Evolutionary conservation across 495 filamentous ascomycete species (phyloP).

Genomic region (Thozetella sp.): DNA sequence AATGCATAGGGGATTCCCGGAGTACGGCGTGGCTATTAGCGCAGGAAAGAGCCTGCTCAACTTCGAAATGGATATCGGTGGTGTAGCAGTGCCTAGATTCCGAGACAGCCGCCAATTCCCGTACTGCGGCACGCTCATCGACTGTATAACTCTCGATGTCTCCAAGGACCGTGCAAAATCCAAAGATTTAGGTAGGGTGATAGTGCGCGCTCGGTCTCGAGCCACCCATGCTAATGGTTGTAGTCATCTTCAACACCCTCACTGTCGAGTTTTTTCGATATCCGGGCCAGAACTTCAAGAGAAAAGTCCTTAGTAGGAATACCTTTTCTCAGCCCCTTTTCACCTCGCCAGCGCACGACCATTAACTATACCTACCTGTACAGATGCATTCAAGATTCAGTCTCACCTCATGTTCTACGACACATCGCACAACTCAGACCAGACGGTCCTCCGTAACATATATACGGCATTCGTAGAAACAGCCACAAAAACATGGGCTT

Average conservation of each 20-base stretch:
- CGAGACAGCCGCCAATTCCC: slow-evolving; percentile 63
- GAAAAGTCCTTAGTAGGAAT: slow-evolving; percentile 70
- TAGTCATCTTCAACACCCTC: slow-evolving; percentile 61
- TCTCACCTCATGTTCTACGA: slow-evolving; percentile 90
- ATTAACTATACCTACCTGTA: slow-evolving; percentile 26
- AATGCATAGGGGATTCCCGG: slow-evolving; percentile 77
- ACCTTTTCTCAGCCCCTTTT: neutral
- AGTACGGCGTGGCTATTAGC: slow-evolving; percentile 81
- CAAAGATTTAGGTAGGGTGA: slow-evolving; percentile 22
- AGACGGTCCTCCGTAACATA: slow-evolving; percentile 71
- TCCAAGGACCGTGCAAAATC: slow-evolving; percentile 24
- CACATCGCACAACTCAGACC: slow-evolving; percentile 71
- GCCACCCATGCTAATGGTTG: slow-evolving; percentile 11
- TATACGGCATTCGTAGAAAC: slow-evolving; percentile 74
- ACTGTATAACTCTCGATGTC: slow-evolving; percentile 77
- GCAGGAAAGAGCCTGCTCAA: slow-evolving; percentile 81
- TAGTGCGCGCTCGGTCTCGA: neutral
- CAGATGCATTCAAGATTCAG: slow-evolving; percentile 79
- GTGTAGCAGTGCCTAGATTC: slow-evolving; percentile 51
- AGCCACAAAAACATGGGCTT: slow-evolving; percentile 84
- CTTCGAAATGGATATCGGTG: slow-evolving; percentile 68
- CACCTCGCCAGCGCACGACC: slow-evolving; percentile 47
- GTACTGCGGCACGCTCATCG: slow-evolving; percentile 82
- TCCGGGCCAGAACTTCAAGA: slow-evolving; percentile 74
- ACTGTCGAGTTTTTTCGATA: slow-evolving; percentile 72